phyloP scores from a whole-genome alignment of 805 yeast species.

The Starmera quercuum region DNA sequence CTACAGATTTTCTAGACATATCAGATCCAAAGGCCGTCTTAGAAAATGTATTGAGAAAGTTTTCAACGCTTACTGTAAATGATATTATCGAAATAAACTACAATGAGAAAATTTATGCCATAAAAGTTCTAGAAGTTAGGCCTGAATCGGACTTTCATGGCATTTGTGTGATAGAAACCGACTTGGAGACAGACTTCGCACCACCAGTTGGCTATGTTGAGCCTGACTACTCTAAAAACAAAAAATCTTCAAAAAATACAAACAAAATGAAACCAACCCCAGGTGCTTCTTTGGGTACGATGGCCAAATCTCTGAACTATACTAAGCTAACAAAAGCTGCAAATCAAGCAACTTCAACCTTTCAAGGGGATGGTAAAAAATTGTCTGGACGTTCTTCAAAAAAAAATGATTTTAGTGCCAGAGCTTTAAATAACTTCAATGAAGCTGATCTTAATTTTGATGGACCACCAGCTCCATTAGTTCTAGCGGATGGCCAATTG shows the following conservation, averaged over 20 bases:
- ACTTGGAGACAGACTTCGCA: conserved; percentile 93
- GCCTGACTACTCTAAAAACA: conserved; percentile 48
- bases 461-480: conserved; percentile 65
- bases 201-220: conserved; percentile 98
- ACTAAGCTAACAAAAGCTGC: conserved; percentile 46
- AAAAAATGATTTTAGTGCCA: conserved; percentile 2
- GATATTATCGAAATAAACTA: conserved; percentile 83
- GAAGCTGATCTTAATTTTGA: conserved; percentile 40
- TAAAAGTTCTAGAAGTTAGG: conserved; percentile 79
- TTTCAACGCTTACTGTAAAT: conserved; percentile 76
- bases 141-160: conserved; percentile 63
- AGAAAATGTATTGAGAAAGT: conserved; percentile 85
- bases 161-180: conserved; percentile 94
- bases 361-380: conserved; percentile 61
- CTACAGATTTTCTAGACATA: conserved; percentile 86
- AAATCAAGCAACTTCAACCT: conserved; percentile 23
- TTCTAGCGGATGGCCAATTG: conserved; percentile 75
- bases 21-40: conserved; percentile 94
- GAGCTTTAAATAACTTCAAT: conserved; percentile 11
- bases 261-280: conserved; percentile 6
- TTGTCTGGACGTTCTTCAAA: conserved; percentile 52
- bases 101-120: conserved; percentile 69
- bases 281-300: conserved; percentile 48
- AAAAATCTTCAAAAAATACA: conserved; percentile 17
- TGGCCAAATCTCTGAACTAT: conserved; percentile 71